Base-by-base conservation (phyloP, 257 asterid species). In the Mitragyna speciosa region DNA sequence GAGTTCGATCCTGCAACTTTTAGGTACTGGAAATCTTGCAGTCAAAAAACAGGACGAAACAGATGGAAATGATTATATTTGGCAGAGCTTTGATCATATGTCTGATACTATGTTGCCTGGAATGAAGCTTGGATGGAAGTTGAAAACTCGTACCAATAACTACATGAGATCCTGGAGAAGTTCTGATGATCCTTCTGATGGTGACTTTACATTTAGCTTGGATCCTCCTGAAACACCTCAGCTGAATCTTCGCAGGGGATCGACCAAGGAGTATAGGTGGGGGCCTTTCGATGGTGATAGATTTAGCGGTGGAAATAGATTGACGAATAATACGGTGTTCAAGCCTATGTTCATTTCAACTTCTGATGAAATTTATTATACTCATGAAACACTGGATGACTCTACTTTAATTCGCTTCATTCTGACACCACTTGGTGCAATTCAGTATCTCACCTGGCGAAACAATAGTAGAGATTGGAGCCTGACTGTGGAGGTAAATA, bases 51-150 rank as follows among this genome's bases (percentile, higher is more conserved):
- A 72, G 26, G 15, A n/a, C 3, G 20, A 30, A 51, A 8, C 28
- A 30, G 65, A 76, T 22, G 26, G 63, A 70, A 76, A 63, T 59
- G 80, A 30, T 51, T 82, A 76, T 47, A 11, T 66, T 20, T 89
- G 94, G 92, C 86, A 89, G 36, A 90, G 91, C 75, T 90, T 87
- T 33, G 85, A 87, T 59, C 61, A 26, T 45, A 88, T 89, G 0
- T 41, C 84, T 4, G 78, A 90, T 68, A 90, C 92, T 9, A 51
- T 90, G 85, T 78, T 90, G 12, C 92, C 92, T 16, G 87, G 89
- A 26, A 90, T 90, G 94, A 86, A 81, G 48, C 85, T 90, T 0
- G 92, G 94, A 0, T 87, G 88, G 94, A 82, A 88, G 24, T 28
- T 79, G 8, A 82, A 77, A 64, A n/a, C 73, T 9, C 56, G 47